Base-by-base conservation (phyloP, 495 filamentous ascomycete genomes). In the Pseudotulostoma volvatum region DNA sequence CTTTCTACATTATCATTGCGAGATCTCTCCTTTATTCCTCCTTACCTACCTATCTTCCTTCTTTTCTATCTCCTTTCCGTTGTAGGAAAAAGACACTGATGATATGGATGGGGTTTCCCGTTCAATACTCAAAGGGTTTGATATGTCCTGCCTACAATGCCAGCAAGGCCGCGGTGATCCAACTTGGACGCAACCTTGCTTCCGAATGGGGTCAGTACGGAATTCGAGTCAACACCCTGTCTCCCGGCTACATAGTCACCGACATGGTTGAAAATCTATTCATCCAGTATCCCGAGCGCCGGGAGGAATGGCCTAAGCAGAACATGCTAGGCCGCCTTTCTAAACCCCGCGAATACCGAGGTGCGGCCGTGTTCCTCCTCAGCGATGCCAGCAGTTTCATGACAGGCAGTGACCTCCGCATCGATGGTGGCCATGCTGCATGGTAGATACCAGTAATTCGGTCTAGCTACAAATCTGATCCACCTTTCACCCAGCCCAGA, bases 161-260 rank as follows among this genome's bases (percentile, higher is more conserved):
- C 36, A 84, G 78, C 52, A 94, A 94, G 57, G 84, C 84, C 3
- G 86, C 72, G 9, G 83, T 94, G 3, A 50, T 93, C 55, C 86
- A 93, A 51, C 75, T 94, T 3, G 76, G 64, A 5, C 77, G 81
- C 48, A 88, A 85, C 56, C 70, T 95, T n/a, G 88, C 86, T 4
- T 56, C 73, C 19, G 84, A 92, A 56, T 88, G 88, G 88, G 88
- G 88, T 18, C 54, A 59, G 44, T 71, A 88, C 56, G 79, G 78
- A 37, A 95, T 96, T 55, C 81, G 88, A 2, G 86, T 94, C 43
- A 96, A 96, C 63, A 92, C 86, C 31, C 77, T 95, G 48, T 93
- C 84, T 9, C 88, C 88, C 0, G 88, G 88, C 21, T 96, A 96
- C 54, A 94, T 95, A 46, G 74, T 90, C 37, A 93, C 86, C n/a